Base-by-base conservation (phyloP, 1,139 yeast species). In the Komagataea norvegica region DNA sequence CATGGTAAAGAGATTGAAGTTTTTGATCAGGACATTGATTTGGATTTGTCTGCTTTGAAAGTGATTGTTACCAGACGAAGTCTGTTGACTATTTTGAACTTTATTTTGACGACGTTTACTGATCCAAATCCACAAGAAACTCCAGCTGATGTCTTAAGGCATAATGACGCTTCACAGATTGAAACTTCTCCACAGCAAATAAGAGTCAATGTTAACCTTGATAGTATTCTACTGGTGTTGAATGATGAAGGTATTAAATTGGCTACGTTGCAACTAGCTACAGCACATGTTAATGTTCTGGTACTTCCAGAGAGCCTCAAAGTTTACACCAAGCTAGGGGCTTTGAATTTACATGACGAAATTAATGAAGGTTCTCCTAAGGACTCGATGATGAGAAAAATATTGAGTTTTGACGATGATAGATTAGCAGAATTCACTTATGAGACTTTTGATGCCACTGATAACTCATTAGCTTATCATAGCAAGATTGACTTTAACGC, bases 191-290 rank as follows among this genome's bases (percentile, higher is more conserved):
- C 93, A 0, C 86, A 82, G 45, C 81, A 77, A 50, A 81, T 87
- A 31, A 77, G 79, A 40, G 80, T 89, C 29, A 69, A 72, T 30
- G 69, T 91, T 15, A 73, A 72, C 33, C 65, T 91, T 54, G 87
- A 80, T 40, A 81, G 95, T 53, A 75, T 91, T 13, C 77, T 81
- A 18, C 57, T 87, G 42, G 77, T 85, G 5, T 65, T 93, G 33
- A 85, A 86, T 55, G 97, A 91, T 52, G 95, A 87, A 45, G 83
- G 91, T 3, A 68, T 80, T 31, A 81, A 84, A 48, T 60, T 93
- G 33, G 95, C 96, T 0, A 87, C 96, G 0, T 57, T 89, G 43
- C 73, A 76, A 38, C 65, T 93, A 37, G 80, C 87, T 39, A 75
- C 84, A 8, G 96, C 96, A 2, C 72, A 74, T 35, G 72, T 88